Evolutionary conservation across 371 early-diverging fungal genomes (phyloP), one percentile per base, ranked within the genome.

Genomic region (Coemansia sp.): DNA sequence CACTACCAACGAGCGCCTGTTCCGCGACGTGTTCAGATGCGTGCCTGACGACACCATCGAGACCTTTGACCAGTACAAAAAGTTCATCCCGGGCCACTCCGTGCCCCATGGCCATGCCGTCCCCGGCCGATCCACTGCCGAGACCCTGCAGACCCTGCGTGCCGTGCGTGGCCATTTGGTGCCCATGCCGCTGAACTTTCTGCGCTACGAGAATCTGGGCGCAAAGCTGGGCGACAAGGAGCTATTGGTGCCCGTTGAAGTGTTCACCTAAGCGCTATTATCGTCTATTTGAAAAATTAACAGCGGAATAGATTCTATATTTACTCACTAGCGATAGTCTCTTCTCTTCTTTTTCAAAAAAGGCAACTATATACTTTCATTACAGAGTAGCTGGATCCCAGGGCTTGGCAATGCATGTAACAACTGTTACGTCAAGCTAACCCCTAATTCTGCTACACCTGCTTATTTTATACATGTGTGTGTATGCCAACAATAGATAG

Each of bases 11-110:
- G 90, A 90, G 9, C 51, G 63, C 20, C 78, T 86, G n/a, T 93
- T 87, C 76, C 81, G 94, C 20, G 82, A 88, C 5, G 82, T 93
- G 5, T 95, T 95, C 79, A 85, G 82, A 30, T 90, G 90, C 68
- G 87, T 94, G 1, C 96, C 96, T 20, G 95, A 95, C 65, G 88
- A 95, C 61, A 81, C 82, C 57, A 83, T 92, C 11, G 80, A 75
- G 57, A 83, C 66, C 48, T 91, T 88, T 88, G 83, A 83, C 8
- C 80, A 88, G 64, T 91, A 91, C 75, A 77, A 84, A 39, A 59
- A 56, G 47, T 91, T 90, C 59, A 82, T 86, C 52, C 84, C 83
- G 8, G 72, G 80, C 6, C 48, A 52, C 57, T 68, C 59, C 49
- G 78, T 65, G 10, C 66, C 82, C 14, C 71, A 80, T 36, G 84